These are phyloP conservation scores for Xylariales sp. DNA, from an alignment of 2,329 filamentous ascomycete genomes.

Conservation along the genomic window DNA sequence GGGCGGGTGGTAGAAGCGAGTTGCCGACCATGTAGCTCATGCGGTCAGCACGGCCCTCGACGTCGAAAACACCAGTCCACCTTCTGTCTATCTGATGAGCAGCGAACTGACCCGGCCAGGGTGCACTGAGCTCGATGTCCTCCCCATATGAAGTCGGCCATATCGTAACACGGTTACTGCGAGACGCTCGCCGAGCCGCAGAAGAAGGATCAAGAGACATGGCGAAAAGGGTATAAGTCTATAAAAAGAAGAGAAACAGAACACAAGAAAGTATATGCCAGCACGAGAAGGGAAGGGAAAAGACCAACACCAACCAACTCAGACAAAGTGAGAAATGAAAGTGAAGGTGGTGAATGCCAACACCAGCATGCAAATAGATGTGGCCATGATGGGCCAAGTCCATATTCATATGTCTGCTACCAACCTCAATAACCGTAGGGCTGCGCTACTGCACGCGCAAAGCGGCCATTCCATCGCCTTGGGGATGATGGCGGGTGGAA, in stretches of 20 bases:
- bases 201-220: constrained; percentile 13
- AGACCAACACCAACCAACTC: constrained; percentile 1
- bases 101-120: constrained; percentile 10
- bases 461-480: not conserved
- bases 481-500: constrained; percentile 2
- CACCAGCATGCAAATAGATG: constrained; percentile 1
- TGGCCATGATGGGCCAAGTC: not conserved
- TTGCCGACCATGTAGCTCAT: constrained; percentile 18
- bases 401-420: constrained; percentile 1
- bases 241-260: not conserved
- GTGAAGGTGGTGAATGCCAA: constrained; percentile 3
- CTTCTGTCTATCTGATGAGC: constrained; percentile 9
- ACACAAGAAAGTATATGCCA: constrained; percentile 5
- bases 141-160: constrained; percentile 14
- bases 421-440: constrained; percentile 4
- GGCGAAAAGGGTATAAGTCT: not conserved
- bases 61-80: constrained; percentile 17
- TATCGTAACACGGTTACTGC: constrained; percentile 14
- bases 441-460: constrained; percentile 2
- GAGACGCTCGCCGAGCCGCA: constrained; percentile 4
- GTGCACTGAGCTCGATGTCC: constrained; percentile 9
- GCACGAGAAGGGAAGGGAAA: constrained; percentile 5
- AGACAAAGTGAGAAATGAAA: constrained; percentile 7
- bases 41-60: constrained; percentile 15
- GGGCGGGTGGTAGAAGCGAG: constrained; percentile 12